Evolutionary conservation across 2,329 filamentous ascomycete species (phyloP), one percentile per base, ranked within the genome.

Genomic region (Penicillium sp.): DNA sequence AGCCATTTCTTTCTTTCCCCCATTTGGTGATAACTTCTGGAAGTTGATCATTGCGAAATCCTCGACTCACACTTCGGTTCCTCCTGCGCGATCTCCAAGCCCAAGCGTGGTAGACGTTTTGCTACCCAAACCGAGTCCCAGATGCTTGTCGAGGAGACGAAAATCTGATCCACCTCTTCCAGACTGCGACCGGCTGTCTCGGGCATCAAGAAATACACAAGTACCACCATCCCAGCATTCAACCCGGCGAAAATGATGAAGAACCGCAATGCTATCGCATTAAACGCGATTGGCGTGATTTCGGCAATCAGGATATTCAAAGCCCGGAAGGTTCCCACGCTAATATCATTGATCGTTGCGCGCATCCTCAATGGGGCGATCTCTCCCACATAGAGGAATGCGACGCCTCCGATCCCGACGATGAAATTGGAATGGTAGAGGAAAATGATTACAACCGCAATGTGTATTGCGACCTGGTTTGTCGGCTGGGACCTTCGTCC

Each of bases 161-260:
- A 62, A n/a, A 62, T 62, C 39, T 36, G 46, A 41, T 62, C 60
- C 1, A 60, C 36, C 46, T 60, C 51, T 55, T 62, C 60, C 14
- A 62, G 44, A 16, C 49, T 60, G 14, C 60, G 58, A 3, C 58
- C 60, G 5, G 54, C 36, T 6, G 60, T 62, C 16, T 62, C 57
- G 1, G 60, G 60, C 24, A 62, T 58, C 19, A 60, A 27, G 16
- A 58, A 50, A 19, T 58, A 60, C 4, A 60, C 58, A 11, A 60
- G 47, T 16, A 37, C 18, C 57, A 54, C 27, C 16, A 59, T 59
- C 18, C 46, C 7, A 6, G 50, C 44, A 33, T 60, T 59, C 16
- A 60, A 24, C 1, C 50, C 50, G 3, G 60, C 57, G 24, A 59
- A 62, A 19, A 62, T 44, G 31, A 62, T 56, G 18, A 62, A 62